phyloP scores from a whole-genome alignment of 2,329 filamentous ascomycete species.

The Emmonsiellopsis sp. region DNA sequence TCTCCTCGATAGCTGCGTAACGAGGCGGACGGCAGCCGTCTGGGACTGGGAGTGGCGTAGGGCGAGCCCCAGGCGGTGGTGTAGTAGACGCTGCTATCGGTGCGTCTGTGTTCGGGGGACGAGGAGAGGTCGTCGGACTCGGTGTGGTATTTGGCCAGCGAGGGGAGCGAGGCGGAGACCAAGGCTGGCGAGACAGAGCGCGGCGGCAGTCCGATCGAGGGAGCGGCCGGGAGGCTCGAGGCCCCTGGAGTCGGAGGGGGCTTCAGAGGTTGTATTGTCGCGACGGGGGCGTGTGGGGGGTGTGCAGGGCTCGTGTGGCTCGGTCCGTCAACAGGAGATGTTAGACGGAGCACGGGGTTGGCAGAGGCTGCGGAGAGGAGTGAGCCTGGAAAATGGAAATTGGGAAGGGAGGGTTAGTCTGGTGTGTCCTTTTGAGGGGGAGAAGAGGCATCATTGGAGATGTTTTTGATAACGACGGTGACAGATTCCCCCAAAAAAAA shows the following conservation, averaged over 20 bases:
- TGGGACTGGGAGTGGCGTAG: slow-evolving; percentile 56
- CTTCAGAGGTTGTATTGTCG: slow-evolving; percentile 21
- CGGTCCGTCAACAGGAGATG: slow-evolving; percentile 18
- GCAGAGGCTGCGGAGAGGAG: slow-evolving; percentile 27
- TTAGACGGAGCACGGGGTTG: slow-evolving; percentile 26
- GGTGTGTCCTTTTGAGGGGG: neutral
- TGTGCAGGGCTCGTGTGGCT: slow-evolving; percentile 20
- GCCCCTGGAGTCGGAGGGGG: slow-evolving; percentile 27
- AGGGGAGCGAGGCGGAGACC: slow-evolving; percentile 4
- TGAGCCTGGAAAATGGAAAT: slow-evolving; percentile 22
- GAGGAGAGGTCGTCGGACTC: slow-evolving; percentile 27
- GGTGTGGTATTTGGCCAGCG: slow-evolving; percentile 22
- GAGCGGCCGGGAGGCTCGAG: slow-evolving; percentile 26
- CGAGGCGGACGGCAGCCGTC: slow-evolving; percentile 29
- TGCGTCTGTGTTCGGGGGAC: slow-evolving; percentile 32
- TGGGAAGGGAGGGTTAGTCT: neutral
- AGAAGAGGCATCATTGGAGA: too few relatives aligned
- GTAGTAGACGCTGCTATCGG: slow-evolving; percentile 46
- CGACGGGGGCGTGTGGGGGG: slow-evolving; percentile 20
- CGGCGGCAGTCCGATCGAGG: slow-evolving; percentile 23
- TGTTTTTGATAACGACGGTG: neutral
- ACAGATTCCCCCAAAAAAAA: slow-evolving; percentile 6
- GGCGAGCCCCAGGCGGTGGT: slow-evolving; percentile 90
- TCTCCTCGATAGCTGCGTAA: slow-evolving; percentile 7
- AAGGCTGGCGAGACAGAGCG: slow-evolving; percentile 3